Conservation (phyloP, 2,329 filamentous ascomycete genomes). For the Leptographium wingfieldii region DNA sequence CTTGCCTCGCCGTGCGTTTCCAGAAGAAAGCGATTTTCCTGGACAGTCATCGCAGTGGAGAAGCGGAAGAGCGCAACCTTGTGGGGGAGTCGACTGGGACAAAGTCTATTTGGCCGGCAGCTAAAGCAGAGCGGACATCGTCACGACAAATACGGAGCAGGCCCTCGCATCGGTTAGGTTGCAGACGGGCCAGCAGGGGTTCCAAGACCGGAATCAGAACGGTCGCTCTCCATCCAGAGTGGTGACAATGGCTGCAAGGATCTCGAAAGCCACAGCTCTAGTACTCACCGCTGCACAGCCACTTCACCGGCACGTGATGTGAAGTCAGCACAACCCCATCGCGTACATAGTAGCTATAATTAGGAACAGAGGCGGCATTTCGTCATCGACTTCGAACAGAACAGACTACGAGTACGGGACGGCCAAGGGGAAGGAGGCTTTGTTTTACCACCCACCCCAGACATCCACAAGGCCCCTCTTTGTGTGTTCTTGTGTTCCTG, state of each 20-base stretch:
- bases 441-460: not conserved
- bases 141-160: too few relatives aligned
- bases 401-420: not conserved
- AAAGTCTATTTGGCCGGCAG: not conserved
- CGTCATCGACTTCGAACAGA: not conserved
- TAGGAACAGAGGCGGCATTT: not conserved
- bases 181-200: too few relatives aligned
- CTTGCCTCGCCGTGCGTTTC: not conserved
- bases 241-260: too few relatives aligned
- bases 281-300: not conserved
- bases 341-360: not conserved
- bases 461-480: not conserved
- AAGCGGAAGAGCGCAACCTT: not conserved
- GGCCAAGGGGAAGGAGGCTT: not conserved
- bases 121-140: not conserved
- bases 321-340: too few relatives aligned
- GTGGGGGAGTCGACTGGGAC: not conserved
- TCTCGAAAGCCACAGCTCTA: not conserved
- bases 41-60: not conserved
- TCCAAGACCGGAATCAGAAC: too few relatives aligned
- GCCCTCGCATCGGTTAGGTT: too few relatives aligned
- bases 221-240: too few relatives aligned
- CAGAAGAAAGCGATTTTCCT: not conserved
- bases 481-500: not conserved
- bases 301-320: not conserved